Base-by-base conservation (phyloP, 305 asterid species). In the Fraxinus xanthoxyloides region DNA sequence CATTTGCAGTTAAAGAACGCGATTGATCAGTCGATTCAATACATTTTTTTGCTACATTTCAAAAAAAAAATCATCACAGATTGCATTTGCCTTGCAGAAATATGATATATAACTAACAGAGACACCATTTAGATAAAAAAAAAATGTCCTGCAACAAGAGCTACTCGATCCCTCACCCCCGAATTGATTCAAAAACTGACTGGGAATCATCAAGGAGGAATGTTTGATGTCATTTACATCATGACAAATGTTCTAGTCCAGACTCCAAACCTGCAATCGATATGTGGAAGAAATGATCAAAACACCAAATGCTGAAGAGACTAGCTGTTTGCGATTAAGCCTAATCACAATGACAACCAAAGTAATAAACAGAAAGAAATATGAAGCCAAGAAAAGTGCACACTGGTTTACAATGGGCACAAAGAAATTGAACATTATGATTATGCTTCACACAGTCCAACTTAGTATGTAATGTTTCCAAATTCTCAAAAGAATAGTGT, bases 251-350 rank as follows among this genome's bases (percentile, higher is more conserved):
- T 67, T 72, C 76, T 79, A 91, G 10, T 89, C 91, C 88, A 91
- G 85, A 79, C 82, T 82, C 95, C 94, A 90, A 77, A 83, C 90
- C 95, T 93, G 92, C 82, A 82, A 78, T 28, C 0, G 79, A 2
- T 13, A 34, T 19, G 59, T 26, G 48, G 67, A 19, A 9, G 5
- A 43, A 28, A 72, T 72, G 12, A 51, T 40, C 15, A 74, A 34
- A 59, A 46, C n/a, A 38, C 9, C 56, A 54, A 21, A 48, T 38
- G n/a, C 28, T 31, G 19, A 69, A 38, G 51, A 75, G 24, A 3
- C 26, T 12, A 17, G 35, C 73, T 23, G 21, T 26, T 26, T 65
- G 19, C 1, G 32, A 65, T 65, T 24, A 12, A 28, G n/a, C 35
- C 36, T 65, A 65, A 65, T 65, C 35, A 26, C 73, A 65, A 65